phyloP scores from a whole-genome alignment of 2,329 filamentous ascomycete species.

The Ramularia collo-cygni region DNA sequence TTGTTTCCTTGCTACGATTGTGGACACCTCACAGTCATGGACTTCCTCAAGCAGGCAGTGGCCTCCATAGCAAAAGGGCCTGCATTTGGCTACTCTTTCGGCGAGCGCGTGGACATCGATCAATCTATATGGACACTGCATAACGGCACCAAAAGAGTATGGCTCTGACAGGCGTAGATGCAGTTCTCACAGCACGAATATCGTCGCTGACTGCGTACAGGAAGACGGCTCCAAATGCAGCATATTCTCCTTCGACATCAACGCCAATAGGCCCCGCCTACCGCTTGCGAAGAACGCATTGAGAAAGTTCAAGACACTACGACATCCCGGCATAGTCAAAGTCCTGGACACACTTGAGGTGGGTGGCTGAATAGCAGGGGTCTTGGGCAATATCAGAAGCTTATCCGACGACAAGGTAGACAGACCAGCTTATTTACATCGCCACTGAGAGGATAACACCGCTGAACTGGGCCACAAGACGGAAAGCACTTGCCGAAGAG shows the following conservation, averaged over 20 bases:
- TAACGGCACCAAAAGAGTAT: constrained; percentile 85
- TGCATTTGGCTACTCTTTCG: constrained; percentile 86
- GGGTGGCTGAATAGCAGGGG: constrained; percentile 23
- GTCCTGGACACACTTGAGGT: constrained; percentile 93
- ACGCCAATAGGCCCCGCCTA: constrained; percentile 69
- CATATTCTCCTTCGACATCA: constrained; percentile 92
- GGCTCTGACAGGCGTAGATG: no score
- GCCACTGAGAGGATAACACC: constrained; percentile 86
- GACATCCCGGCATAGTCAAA: constrained; percentile 91
- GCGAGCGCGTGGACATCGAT: constrained; percentile 85
- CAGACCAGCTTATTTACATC: constrained; percentile 91
- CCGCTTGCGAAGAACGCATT: constrained; percentile 89
- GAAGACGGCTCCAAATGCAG: constrained; percentile 92
- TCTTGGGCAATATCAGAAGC: constrained; percentile 9
- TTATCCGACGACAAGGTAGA: constrained; percentile 49
- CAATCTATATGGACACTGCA: constrained; percentile 95
- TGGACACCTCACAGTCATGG: constrained; percentile 52
- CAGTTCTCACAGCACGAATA: no score
- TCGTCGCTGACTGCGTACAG: constrained; percentile 46
- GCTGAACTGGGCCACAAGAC: constrained; percentile 80
- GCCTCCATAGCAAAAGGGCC: constrained; percentile 94
- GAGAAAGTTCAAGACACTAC: constrained; percentile 84
- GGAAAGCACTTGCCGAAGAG: constrained; percentile 81
- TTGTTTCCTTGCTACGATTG: not conserved
- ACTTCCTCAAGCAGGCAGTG: constrained; percentile 96